A percentile compares a stretch with the other conserved stretches of the same genome.
These are phyloP conservation scores for Closterium sp. DNA, from an alignment of 139 green algal species.

Conservation along the genomic window DNA sequence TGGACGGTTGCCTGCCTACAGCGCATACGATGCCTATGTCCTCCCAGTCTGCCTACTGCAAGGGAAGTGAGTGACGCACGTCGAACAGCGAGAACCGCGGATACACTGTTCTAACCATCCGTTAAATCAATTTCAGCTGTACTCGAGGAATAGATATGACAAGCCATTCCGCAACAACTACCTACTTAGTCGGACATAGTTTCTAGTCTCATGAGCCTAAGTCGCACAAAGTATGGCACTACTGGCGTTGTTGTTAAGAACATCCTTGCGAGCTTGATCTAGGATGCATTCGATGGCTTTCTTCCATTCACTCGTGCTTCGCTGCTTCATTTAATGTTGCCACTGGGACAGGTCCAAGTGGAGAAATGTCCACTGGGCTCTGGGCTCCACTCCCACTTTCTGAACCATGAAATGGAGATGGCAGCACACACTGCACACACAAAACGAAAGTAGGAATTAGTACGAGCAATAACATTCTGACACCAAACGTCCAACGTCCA, in stretches of 20 bases:
- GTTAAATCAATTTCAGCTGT: background rate
- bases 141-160: background rate
- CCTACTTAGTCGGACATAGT: background rate
- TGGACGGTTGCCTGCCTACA: background rate
- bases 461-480: background rate
- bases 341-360: background rate
- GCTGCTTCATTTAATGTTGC: background rate
- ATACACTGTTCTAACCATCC: too few relatives aligned
- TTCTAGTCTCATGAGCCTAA: too few relatives aligned
- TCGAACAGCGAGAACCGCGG: too few relatives aligned
- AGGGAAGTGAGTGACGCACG: too few relatives aligned
- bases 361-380: background rate
- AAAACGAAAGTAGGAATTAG: background rate
- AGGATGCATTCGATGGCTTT: background rate
- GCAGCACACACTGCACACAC: background rate
- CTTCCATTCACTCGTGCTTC: background rate
- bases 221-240: background rate
- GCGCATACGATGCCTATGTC: too few relatives aligned
- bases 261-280: background rate
- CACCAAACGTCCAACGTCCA: background rate
- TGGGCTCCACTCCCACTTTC: background rate
- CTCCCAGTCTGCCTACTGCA: too few relatives aligned
- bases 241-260: background rate
- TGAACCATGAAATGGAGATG: background rate
- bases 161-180: background rate